These are phyloP conservation scores for Anisogramma anomala DNA, from an alignment of 2,329 filamentous ascomycete species.

Conservation along the genomic window DNA sequence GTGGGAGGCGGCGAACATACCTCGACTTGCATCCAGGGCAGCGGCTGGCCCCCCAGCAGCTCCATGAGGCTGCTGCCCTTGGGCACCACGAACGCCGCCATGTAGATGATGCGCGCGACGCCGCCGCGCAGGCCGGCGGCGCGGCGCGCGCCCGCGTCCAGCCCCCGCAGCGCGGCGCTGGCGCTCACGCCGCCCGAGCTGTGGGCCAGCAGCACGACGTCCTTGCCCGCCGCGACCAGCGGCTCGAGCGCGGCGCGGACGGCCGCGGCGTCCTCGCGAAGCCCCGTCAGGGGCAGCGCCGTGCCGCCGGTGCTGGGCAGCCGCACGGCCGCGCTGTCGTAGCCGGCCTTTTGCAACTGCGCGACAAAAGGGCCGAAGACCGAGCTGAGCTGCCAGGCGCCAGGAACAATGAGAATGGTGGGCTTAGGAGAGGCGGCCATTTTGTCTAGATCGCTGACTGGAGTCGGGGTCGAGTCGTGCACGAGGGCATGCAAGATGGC, in stretches of 20 bases:
- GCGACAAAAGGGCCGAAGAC: slow-evolving; percentile 2
- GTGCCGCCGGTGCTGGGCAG: slow-evolving; percentile 7
- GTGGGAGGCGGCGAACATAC: too few relatives aligned
- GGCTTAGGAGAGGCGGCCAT: not conserved
- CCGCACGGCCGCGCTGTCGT: not conserved
- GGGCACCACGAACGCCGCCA: slow-evolving; percentile 21
- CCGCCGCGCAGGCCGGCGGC: slow-evolving; percentile 26
- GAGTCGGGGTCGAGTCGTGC: too few relatives aligned
- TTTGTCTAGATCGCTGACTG: too few relatives aligned
- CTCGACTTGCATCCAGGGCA: slow-evolving; percentile 19
- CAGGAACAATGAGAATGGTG: slow-evolving; percentile 8
- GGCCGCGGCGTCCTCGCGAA: slow-evolving; percentile 7
- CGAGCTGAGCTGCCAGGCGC: slow-evolving; percentile 4
- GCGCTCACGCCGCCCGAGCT: slow-evolving; percentile 33
- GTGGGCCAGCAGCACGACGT: slow-evolving; percentile 31
- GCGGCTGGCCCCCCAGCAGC: slow-evolving; percentile 17
- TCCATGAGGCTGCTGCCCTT: slow-evolving; percentile 16
- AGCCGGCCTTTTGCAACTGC: not conserved
- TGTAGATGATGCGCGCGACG: slow-evolving; percentile 26
- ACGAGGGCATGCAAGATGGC: too few relatives aligned
- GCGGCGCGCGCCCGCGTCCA: slow-evolving; percentile 24
- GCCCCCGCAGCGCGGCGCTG: slow-evolving; percentile 26
- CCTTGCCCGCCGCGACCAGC: slow-evolving; percentile 25
- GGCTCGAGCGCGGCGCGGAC: slow-evolving; percentile 2
- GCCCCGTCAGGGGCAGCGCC: slow-evolving; percentile 4